Percentiles rank a stretch among this genome's conserved stretches.
Evolutionary conservation across 495 filamentous ascomycete genomes (phyloP).

Genomic region (Xeromyces bisporus): DNA sequence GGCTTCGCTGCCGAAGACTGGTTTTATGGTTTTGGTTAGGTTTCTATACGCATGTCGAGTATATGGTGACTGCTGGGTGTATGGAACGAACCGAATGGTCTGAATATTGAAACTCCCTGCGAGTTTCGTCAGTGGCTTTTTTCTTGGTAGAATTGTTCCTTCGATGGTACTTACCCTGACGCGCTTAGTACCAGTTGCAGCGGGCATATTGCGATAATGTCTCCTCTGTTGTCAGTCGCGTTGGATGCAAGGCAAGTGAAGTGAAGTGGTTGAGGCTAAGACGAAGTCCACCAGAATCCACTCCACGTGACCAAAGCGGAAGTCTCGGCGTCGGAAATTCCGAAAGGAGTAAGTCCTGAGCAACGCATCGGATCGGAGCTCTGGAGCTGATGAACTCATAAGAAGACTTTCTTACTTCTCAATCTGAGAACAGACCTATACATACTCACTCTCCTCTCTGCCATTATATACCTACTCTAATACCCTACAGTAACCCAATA

Average conservation of each 20-base stretch:
- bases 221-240: too few relatives aligned
- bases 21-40: too few relatives aligned
- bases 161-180: conserved; percentile 29
- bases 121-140: conserved; percentile 1
- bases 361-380: too few relatives aligned
- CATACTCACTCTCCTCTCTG: not conserved
- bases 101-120: conserved; percentile 54
- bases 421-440: not conserved
- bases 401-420: not conserved
- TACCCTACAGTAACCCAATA: conserved; percentile 5
- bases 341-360: too few relatives aligned
- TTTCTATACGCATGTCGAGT: too few relatives aligned
- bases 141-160: not conserved
- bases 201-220: conserved; percentile 34
- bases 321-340: conserved; percentile 1
- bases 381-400: not conserved
- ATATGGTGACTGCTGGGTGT: not conserved
- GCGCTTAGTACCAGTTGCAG: conserved; percentile 38
- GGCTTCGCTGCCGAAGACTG: conserved; percentile 65
- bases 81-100: conserved; percentile 43
- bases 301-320: too few relatives aligned
- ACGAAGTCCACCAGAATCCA: too few relatives aligned
- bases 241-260: too few relatives aligned
- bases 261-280: too few relatives aligned
- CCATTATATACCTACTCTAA: too few relatives aligned